phyloP scores from a whole-genome alignment of 495 filamentous ascomycete species.

The Neurospora sp. region DNA sequence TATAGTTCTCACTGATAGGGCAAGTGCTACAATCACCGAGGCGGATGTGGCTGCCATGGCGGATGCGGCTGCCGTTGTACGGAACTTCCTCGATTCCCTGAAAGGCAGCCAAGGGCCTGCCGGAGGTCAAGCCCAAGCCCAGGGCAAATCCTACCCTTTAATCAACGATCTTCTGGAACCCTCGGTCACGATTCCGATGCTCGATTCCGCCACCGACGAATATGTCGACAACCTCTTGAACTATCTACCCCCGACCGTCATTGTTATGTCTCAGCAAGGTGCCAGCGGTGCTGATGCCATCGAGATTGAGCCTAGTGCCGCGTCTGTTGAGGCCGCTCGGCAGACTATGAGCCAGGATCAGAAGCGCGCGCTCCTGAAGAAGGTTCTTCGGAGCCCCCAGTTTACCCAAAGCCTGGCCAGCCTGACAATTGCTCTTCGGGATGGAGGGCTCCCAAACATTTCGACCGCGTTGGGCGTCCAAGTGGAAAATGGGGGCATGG shows the following conservation, averaged over 20 bases:
- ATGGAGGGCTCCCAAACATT: conserved; percentile 86
- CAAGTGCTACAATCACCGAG: conserved; percentile 20
- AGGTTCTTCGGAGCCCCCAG: conserved; percentile 82
- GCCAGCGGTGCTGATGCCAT: conserved; percentile 29
- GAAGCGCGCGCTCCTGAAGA: conserved; percentile 71
- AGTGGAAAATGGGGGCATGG: conserved; percentile 72
- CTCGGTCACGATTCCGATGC: conserved; percentile 61
- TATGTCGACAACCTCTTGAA: conserved; percentile 64
- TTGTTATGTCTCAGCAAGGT: conserved; percentile 64
- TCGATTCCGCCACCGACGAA: conserved; percentile 52
- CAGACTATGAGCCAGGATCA: conserved; percentile 63
- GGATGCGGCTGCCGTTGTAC: conserved; percentile 60
- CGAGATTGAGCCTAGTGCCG: conserved; percentile 49
- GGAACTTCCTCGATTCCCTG: conserved; percentile 81
- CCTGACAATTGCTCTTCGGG: conserved; percentile 75
- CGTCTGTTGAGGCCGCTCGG: conserved; percentile 57
- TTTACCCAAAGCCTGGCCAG: conserved; percentile 78
- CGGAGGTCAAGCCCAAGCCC: conserved; percentile 21
- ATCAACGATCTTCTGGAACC: conserved; percentile 78
- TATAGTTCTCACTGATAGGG: conserved; percentile 19
- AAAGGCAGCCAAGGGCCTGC: conserved; percentile 42
- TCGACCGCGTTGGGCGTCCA: conserved; percentile 73
- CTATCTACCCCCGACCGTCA: conserved; percentile 57
- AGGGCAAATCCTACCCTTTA: conserved; percentile 62
- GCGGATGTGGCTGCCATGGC: conserved; percentile 38